Evolutionary conservation across 2,329 filamentous ascomycete genomes (phyloP).

Genomic region (Exutisphaerella laricina): DNA sequence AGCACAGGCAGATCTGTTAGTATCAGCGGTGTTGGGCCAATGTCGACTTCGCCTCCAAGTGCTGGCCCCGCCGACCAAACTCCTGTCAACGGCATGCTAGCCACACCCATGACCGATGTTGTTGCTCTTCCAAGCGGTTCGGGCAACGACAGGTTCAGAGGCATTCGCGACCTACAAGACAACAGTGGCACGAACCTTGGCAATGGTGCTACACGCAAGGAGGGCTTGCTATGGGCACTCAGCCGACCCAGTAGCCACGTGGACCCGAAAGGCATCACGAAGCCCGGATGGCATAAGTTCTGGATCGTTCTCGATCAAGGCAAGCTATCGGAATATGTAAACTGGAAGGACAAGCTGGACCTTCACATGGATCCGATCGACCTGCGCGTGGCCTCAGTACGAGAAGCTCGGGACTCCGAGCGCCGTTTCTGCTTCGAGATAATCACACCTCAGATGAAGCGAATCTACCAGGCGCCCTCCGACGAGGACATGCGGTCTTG

Average conservation of each 20-base stretch:
- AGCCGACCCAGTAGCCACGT: constrained; percentile 91
- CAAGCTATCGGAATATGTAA: constrained; percentile 95
- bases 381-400: constrained; percentile 90
- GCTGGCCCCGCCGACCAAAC: constrained; percentile 20
- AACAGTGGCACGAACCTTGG: constrained; percentile 49
- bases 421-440: constrained; percentile 97
- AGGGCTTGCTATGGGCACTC: constrained; percentile 89
- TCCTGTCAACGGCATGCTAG: constrained; percentile 21
- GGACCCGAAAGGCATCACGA: constrained; percentile 90
- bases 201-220: constrained; percentile 68
- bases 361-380: constrained; percentile 98
- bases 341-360: constrained; percentile 97
- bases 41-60: constrained; percentile 30
- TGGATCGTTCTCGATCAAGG: constrained; percentile 98
- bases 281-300: constrained; percentile 99
- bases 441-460: constrained; percentile 91
- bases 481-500: constrained; percentile 98
- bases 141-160: constrained; percentile 65
- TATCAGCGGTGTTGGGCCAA: constrained; percentile 12
- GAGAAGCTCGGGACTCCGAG: constrained; percentile 91
- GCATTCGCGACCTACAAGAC: constrained; percentile 87
- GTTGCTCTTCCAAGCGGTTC: constrained; percentile 22
- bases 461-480: constrained; percentile 94
- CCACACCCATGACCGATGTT: constrained; percentile 16
- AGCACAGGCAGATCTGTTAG: constrained; percentile 19